Evolutionary conservation across 208 protist genomes (phyloP).

Genomic region (Borovskyia barvae): DNA sequence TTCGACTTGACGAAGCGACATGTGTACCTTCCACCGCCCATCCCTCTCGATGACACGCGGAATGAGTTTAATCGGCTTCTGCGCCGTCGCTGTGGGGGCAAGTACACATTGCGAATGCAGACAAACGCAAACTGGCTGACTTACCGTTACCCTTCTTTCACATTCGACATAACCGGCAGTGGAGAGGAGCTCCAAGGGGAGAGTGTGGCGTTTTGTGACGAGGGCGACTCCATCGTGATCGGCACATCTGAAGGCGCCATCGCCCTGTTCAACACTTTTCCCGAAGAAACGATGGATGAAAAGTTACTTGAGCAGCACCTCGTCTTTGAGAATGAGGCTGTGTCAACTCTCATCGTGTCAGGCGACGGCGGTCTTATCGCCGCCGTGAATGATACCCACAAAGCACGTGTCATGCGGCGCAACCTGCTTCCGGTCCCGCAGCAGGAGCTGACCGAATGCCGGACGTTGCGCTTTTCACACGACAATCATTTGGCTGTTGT

Average conservation of each 20-base stretch:
- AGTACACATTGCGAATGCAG: slow-evolving; percentile 47
- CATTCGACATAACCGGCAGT: slow-evolving; percentile 77
- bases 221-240: slow-evolving; percentile 69
- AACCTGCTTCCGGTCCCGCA: slow-evolving; percentile 51
- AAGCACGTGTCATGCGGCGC: slow-evolving; percentile 65
- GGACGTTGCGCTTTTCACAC: slow-evolving; percentile 66
- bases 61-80: slow-evolving; percentile 72
- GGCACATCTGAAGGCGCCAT: slow-evolving; percentile 81
- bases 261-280: slow-evolving; percentile 81
- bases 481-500: slow-evolving; percentile 54
- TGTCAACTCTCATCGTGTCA: slow-evolving; percentile 58
- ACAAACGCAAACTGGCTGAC: slow-evolving; percentile 62
- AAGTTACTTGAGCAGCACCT: slow-evolving; percentile 82
- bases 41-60: slow-evolving; percentile 58
- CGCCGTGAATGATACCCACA: slow-evolving; percentile 41
- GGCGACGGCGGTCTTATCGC: slow-evolving; percentile 48
- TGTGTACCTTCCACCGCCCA: slow-evolving; percentile 61
- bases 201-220: slow-evolving; percentile 78
- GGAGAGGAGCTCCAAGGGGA: slow-evolving; percentile 72
- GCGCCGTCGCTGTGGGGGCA: slow-evolving; percentile 42
- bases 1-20: slow-evolving; percentile 84
- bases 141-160: slow-evolving; percentile 75
- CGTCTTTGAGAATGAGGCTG: slow-evolving; percentile 77
- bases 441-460: slow-evolving; percentile 48
- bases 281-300: slow-evolving; percentile 61